phyloP scores from a whole-genome alignment of 2,329 filamentous ascomycete species.

The Coniochaeta hoffmannii region DNA sequence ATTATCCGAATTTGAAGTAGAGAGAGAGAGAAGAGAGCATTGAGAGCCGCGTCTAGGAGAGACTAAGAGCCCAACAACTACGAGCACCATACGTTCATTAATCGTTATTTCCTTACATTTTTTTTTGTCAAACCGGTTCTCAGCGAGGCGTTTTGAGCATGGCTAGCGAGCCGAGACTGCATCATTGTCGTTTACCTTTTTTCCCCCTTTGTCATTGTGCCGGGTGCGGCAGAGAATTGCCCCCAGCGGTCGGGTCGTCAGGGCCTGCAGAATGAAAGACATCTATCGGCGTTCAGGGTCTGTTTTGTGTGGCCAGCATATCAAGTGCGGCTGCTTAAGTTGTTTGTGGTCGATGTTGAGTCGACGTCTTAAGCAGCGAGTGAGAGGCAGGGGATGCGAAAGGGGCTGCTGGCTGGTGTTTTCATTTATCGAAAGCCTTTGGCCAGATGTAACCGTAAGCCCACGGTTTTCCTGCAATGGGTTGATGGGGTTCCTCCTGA shows the following conservation, averaged over 20 bases:
- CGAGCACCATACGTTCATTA: neutral
- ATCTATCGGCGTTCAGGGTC: neutral
- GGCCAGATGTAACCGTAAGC: too few relatives aligned
- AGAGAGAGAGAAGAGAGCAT: too few relatives aligned
- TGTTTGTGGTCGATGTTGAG: neutral
- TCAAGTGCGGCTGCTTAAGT: neutral
- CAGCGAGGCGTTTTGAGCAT: conserved; percentile 4
- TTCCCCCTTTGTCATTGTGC: conserved; percentile 3
- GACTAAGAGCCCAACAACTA: neutral
- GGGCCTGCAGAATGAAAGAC: neutral
- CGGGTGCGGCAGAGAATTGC: neutral
- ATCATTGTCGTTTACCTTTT: conserved; percentile 2
- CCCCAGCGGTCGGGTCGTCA: neutral
- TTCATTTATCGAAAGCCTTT: too few relatives aligned
- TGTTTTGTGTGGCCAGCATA: neutral
- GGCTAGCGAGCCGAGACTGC: conserved; percentile 10
- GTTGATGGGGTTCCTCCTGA: neutral
- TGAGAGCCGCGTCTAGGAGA: neutral
- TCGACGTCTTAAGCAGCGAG: neutral
- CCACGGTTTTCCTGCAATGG: neutral
- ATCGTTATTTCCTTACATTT: conserved; percentile 4
- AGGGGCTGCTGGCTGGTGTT: neutral
- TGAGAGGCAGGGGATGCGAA: neutral
- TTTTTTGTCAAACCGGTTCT: neutral
- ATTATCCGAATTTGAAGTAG: too few relatives aligned